A percentile compares a stretch with the other conserved stretches of the same genome.
Evolutionary conservation across 148 eudicot genomes (phyloP).

Genomic region (Cornus kousa): DNA sequence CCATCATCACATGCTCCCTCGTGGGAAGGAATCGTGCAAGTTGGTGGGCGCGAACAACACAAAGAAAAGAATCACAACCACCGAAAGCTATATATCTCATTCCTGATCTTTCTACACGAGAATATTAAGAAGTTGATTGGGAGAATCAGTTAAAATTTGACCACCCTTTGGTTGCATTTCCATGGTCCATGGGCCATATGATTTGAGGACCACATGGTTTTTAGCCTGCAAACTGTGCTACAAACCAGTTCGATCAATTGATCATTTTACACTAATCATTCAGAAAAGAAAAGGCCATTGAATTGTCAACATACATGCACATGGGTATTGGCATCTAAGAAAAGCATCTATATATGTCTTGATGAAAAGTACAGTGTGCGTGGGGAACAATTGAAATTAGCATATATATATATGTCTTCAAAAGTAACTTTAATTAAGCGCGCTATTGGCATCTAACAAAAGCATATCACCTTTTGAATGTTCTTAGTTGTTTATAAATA

Average conservation of each 20-base stretch:
- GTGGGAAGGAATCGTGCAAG: conserved; percentile 33
- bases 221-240: background rate
- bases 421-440: conserved; percentile 29
- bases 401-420: conserved; percentile 10
- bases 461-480: conserved; percentile 40
- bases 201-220: conserved; percentile 2
- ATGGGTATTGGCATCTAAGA: no score
- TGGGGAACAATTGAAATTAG: background rate
- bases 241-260: conserved; percentile 6
- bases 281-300: background rate
- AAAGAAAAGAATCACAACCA: conserved; percentile 38
- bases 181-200: background rate
- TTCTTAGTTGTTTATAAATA: conserved; percentile 42
- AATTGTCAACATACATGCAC: background rate
- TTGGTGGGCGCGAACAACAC: conserved; percentile 30
- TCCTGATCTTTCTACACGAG: conserved; percentile 26
- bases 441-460: conserved; percentile 42
- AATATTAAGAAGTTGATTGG: conserved; percentile 22
- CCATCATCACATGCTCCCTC: background rate
- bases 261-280: conserved; percentile 15
- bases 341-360: no score
- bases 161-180: conserved; percentile 19
- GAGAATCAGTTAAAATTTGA: conserved; percentile 35
- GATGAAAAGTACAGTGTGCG: background rate
- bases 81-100: conserved; percentile 27